Conservation (phyloP, 805 yeast species). For the Pichia paraexigua region DNA sequence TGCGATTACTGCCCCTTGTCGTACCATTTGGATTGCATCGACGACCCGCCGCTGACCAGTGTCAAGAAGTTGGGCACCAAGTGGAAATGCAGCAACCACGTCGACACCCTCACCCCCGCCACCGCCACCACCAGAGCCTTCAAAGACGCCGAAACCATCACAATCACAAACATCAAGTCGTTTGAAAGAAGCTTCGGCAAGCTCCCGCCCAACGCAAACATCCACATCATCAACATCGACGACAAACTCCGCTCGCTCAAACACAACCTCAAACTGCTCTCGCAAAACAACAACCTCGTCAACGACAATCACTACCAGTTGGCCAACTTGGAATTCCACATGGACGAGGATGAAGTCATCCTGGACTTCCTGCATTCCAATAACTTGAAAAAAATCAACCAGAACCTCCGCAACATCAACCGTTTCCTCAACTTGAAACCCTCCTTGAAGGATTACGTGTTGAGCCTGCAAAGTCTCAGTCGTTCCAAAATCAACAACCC, state of each 20-base stretch:
- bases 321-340: constrained; percentile 41
- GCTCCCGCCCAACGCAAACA: constrained; percentile 36
- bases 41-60: constrained; percentile 57
- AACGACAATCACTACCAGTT: too few relatives aligned
- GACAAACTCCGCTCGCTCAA: constrained; percentile 25
- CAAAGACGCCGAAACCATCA: constrained; percentile 44
- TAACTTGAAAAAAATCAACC: constrained; percentile 29
- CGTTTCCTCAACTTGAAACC: constrained; percentile 24
- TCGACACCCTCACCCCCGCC: constrained; percentile 39
- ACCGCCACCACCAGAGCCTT: constrained; percentile 39
- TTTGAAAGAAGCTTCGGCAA: constrained; percentile 35
- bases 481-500: constrained; percentile 20
- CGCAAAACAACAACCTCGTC: constrained; percentile 1
- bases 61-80: constrained; percentile 66
- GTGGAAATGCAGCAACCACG: constrained; percentile 92
- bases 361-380: constrained; percentile 60
- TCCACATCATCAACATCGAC: constrained; percentile 42
- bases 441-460: constrained; percentile 24
- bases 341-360: constrained; percentile 62
- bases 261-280: not conserved
- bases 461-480: constrained; percentile 27
- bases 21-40: constrained; percentile 87
- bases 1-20: constrained; percentile 79
- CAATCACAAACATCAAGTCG: constrained; percentile 37
- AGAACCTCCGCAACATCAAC: constrained; percentile 23